Base-by-base conservation (phyloP, 352 stramenopile species). In the Phytophthora constricta region DNA sequence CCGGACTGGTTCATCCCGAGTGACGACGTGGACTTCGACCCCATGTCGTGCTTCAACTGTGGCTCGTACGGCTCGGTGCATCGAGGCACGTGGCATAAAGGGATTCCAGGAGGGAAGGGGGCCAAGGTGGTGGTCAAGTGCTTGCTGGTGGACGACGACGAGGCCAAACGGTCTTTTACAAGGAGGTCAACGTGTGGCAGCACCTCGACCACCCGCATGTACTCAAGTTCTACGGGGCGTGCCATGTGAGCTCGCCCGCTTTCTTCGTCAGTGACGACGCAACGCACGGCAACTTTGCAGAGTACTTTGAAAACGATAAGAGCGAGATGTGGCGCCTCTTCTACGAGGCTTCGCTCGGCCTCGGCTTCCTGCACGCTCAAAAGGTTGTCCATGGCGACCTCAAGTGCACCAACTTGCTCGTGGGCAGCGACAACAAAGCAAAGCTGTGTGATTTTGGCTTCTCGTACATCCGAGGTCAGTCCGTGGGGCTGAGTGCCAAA, bases 401-500 rank as follows among this genome's bases (percentile, higher is more conserved):
- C 20, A 96, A 96, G 69, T 86, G 82, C 51, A 86, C 72, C 34
- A 96, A 96, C 71, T 54, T 96, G 33, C 74, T 96, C 11, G 62
- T 95, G 17, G 79, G 84, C 45, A 53, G 69, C 51, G 46, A 75
- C 33, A 20, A 59, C 22, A 57, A 49, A 11, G 56, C 67, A 16
- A 72, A 75, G 60, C 39, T 78, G 14, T 67, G 60, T 47, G 70
- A 78, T 51, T 78, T 78, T 60, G 70, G 70, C 26, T 72, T 68
- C 48, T 58, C 59, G 16, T 73, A 68, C 52, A 58, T 70, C 26
- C 64, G 64, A 23, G 53, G 45, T n/a, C 49, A 68, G 45, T 72
- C 65, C 1, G 39, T 57, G 8, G 37, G 25, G 34, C 31, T 68
- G 26, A 72, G 65, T 34, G 33, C 51, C 7, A 68, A 68, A 47